Conservation (phyloP, 1,284 basidiomycete genomes). For the Moniliophthora roreri region DNA sequence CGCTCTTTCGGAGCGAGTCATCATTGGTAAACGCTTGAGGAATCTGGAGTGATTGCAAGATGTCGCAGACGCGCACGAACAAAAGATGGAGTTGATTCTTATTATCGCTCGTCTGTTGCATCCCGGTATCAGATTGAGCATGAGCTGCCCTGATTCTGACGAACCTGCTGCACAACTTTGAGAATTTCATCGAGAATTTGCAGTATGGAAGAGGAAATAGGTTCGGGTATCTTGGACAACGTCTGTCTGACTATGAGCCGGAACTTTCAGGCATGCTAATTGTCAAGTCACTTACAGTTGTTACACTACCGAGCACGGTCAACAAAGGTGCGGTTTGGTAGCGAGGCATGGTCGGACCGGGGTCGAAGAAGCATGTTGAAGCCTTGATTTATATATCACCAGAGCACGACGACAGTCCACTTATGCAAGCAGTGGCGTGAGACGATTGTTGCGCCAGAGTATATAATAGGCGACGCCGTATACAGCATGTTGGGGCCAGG, state of each 20-base stretch:
- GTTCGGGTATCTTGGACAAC: slow-evolving; percentile 1
- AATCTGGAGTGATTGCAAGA: slow-evolving; percentile 4
- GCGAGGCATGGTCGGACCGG: neutral
- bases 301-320: neutral
- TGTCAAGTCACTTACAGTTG: neutral
- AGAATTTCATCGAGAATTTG: neutral
- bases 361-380: too few relatives aligned
- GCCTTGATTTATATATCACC: too few relatives aligned
- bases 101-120: slow-evolving; percentile 6
- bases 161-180: neutral
- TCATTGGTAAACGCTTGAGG: slow-evolving; percentile 4
- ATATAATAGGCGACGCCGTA: too few relatives aligned
- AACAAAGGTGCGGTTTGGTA: neutral
- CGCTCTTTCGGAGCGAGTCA: slow-evolving; percentile 7
- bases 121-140: neutral
- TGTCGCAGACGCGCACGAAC: slow-evolving; percentile 9
- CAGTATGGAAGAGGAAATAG: neutral
- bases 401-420: too few relatives aligned
- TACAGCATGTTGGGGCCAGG: too few relatives aligned
- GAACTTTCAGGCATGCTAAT: neutral
- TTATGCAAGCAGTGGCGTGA: too few relatives aligned
- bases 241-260: neutral
- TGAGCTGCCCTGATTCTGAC: neutral
- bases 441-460: too few relatives aligned
- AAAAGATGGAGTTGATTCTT: slow-evolving; percentile 9